Conservation (phyloP, 129 eudicot species). For the Lactuca sativa region DNA sequence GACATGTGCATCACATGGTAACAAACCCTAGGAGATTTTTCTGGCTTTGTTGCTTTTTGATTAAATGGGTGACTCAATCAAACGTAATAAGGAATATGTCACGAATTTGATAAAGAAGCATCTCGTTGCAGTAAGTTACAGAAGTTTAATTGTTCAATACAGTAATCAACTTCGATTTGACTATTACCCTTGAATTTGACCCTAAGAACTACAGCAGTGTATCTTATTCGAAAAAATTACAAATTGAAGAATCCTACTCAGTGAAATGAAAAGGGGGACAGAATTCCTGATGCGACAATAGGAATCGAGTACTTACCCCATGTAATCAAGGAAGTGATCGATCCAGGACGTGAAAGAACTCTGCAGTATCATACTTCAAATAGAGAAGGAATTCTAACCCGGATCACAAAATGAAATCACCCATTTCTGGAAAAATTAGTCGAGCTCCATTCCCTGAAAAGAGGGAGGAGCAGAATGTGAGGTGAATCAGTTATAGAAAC, state of each 20-base stretch:
- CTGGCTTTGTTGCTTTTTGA: neutral
- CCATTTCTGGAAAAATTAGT: slow-evolving; percentile 6
- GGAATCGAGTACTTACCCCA: slow-evolving; percentile 57
- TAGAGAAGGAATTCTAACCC: neutral
- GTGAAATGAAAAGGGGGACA: neutral
- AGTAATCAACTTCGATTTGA: slow-evolving; percentile 2
- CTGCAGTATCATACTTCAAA: slow-evolving; percentile 38
- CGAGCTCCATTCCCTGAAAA: slow-evolving; percentile 13
- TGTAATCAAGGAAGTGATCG: slow-evolving; percentile 50
- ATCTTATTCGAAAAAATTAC: neutral
- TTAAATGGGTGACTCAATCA: no score
- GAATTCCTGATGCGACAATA: neutral
- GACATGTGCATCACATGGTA: slow-evolving; percentile 23
- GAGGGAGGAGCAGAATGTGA: neutral
- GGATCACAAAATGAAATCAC: slow-evolving; percentile 20
- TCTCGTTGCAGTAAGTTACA: neutral
- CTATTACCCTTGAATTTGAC: neutral
- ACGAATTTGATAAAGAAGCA: neutral
- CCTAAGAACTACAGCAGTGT: neutral
- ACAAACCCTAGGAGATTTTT: neutral
- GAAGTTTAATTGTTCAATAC: neutral
- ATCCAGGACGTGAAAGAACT: slow-evolving; percentile 61
- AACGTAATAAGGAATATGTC: neutral
- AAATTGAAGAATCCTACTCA: neutral
- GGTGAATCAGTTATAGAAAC: neutral